phyloP scores from a whole-genome alignment of 768 basidiomycete genomes.

The Boletus rubescentipes region DNA sequence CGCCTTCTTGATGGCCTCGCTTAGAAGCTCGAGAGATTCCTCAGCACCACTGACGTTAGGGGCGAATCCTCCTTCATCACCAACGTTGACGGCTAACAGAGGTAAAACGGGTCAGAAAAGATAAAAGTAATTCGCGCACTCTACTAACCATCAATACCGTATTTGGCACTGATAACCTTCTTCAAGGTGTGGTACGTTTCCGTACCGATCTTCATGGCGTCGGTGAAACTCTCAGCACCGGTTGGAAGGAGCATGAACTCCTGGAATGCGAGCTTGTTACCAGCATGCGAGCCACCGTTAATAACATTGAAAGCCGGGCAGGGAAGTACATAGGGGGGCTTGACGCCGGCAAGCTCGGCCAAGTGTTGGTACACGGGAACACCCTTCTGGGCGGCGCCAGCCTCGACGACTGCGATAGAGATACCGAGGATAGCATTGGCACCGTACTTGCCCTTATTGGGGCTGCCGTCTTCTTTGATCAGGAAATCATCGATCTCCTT shows the following conservation, averaged over 20 bases:
- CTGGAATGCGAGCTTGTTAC: conserved; percentile 99
- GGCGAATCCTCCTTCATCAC: conserved; percentile 99
- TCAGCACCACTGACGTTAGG: conserved; percentile 97
- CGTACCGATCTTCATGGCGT: conserved; percentile 98
- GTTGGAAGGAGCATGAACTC: conserved; percentile 99
- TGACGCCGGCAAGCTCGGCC: conserved; percentile 93
- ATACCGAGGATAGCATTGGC: conserved; percentile 99
- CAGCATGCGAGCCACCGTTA: conserved; percentile 99
- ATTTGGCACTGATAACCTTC: conserved; percentile 98
- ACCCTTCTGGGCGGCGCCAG: conserved; percentile 92
- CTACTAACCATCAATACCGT: conserved; percentile 91
- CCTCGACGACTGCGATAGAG: conserved; percentile 92
- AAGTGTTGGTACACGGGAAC: conserved; percentile 96
- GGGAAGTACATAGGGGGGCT: conserved; percentile 91
- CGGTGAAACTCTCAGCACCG: conserved; percentile 86
- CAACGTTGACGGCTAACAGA: conserved; percentile 88
- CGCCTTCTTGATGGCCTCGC: conserved; percentile 95
- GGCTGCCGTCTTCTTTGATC: conserved; percentile 95
- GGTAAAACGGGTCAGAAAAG: conserved; percentile 4
- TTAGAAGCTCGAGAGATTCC: conserved; percentile 93
- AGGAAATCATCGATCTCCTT: conserved; percentile 97
- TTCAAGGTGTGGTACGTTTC: conserved; percentile 98
- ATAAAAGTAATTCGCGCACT: background rate
- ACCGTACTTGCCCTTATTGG: conserved; percentile 99
- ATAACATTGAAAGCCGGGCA: conserved; percentile 97